A percentile compares a stretch with the other conserved stretches of the same genome.
Evolutionary conservation across 805 yeast species (phyloP).

Genomic region (Cyberlindnera mississippiensis): DNA sequence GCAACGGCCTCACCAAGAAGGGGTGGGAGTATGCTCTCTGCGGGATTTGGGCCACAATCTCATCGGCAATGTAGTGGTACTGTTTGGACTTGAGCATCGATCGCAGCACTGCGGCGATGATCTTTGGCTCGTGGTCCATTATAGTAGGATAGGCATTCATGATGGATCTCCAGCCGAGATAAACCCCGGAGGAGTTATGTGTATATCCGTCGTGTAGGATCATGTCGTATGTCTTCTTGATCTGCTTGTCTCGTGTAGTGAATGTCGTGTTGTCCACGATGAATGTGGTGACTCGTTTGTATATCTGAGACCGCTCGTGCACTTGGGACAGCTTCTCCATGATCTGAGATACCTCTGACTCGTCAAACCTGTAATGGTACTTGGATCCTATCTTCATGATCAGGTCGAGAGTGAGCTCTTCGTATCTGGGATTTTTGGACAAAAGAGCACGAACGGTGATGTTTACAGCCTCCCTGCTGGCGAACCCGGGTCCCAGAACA

Average conservation of each 20-base stretch:
- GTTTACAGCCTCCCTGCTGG: not conserved
- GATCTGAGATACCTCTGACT: slow-evolving; percentile 15
- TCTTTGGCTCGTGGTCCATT: slow-evolving; percentile 17
- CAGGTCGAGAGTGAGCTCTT: slow-evolving; percentile 19
- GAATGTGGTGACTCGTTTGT: slow-evolving; percentile 8
- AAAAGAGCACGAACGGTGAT: slow-evolving; percentile 12
- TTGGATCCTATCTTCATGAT: slow-evolving; percentile 14
- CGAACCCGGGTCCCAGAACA: slow-evolving; percentile 3
- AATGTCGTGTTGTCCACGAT: slow-evolving; percentile 12
- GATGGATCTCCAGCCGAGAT: slow-evolving; percentile 20
- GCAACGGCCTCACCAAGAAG: slow-evolving; percentile 12
- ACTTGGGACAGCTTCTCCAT: slow-evolving; percentile 12
- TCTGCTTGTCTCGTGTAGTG: slow-evolving; percentile 2
- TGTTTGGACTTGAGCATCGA: slow-evolving; percentile 13
- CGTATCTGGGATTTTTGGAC: slow-evolving; percentile 19
- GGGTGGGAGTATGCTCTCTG: slow-evolving; percentile 10
- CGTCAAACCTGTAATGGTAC: slow-evolving; percentile 13
- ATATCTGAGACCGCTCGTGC: slow-evolving; percentile 6
- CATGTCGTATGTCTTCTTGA: slow-evolving; percentile 12
- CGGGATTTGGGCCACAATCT: slow-evolving; percentile 19
- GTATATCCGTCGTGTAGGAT: slow-evolving; percentile 16
- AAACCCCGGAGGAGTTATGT: slow-evolving; percentile 22
- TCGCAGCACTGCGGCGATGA: slow-evolving; percentile 14
- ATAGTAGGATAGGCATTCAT: slow-evolving; percentile 12
- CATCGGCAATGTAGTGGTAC: slow-evolving; percentile 14